These are phyloP conservation scores for Noccaea caerulescens DNA, from an alignment of 345 rosid species.

Conservation along the genomic window DNA sequence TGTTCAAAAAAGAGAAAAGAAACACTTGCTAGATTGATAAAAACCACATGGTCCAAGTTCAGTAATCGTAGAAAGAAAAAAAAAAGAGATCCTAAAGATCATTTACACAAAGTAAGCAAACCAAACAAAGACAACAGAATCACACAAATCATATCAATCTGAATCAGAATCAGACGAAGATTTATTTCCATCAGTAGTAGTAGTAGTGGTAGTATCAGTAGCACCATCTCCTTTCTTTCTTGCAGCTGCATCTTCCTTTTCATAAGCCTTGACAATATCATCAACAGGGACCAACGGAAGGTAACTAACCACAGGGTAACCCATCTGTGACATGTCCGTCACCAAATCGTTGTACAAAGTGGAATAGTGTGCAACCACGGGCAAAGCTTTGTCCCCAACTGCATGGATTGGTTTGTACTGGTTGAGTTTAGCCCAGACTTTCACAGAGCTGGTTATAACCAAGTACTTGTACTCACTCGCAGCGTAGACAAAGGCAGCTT, in stretches of 20 bases:
- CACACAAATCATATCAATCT: slow-evolving; percentile 40
- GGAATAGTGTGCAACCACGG: slow-evolving; percentile 60
- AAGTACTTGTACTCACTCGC: slow-evolving; percentile 59
- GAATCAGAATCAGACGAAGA: slow-evolving; percentile 56
- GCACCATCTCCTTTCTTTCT: slow-evolving; percentile 40
- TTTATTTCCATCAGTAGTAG: slow-evolving; percentile 23
- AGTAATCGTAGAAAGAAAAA: neutral
- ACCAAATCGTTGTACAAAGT: slow-evolving; percentile 60
- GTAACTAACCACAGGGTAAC: slow-evolving; percentile 56
- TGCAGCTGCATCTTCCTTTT: slow-evolving; percentile 45
- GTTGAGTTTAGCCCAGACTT: slow-evolving; percentile 57
- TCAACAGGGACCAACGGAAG: slow-evolving; percentile 75
- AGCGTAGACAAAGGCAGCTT: slow-evolving; percentile 60
- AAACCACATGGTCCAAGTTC: neutral
- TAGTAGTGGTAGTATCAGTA: neutral
- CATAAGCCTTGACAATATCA: slow-evolving; percentile 60
- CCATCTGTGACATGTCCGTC: slow-evolving; percentile 54
- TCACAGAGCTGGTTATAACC: slow-evolving; percentile 57
- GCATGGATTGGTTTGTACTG: slow-evolving; percentile 55
- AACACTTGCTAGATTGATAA: neutral
- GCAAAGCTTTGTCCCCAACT: slow-evolving; percentile 54
- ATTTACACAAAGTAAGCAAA: slow-evolving; percentile 31
- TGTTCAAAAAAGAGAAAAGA: neutral
- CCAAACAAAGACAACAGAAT: no score
- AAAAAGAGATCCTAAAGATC: slow-evolving; percentile 23